Base-by-base conservation (phyloP, 495 filamentous ascomycete genomes). In the Hypomontagnella submonticulosa region DNA sequence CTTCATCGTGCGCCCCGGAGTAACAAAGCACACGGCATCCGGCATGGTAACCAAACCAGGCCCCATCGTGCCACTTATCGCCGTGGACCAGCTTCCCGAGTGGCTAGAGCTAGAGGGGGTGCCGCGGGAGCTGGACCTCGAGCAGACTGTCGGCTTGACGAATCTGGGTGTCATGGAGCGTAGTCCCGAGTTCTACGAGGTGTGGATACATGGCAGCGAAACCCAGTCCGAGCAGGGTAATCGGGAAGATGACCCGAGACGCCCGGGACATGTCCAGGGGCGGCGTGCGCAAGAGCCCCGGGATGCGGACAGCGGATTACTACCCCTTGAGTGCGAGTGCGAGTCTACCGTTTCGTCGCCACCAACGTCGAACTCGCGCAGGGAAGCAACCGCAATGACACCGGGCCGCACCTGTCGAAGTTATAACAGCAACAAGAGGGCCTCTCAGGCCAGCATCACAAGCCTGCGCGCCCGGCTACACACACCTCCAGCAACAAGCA, bases 21-120 rank as follows among this genome's bases (percentile, higher is more conserved):
- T 53, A 18, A 63, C 59, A 1, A 52, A 42, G 16, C 48, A 62
- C 41, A 63, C 59, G 10, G 56, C 52, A 0, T 61, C 59, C 1
- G 71, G 69, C 40, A 46, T 34, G 20, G 23, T 67, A 10, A 60
- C 66, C 7, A 33, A 1, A 1, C 73, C 66, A 0, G 75, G 76
- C 0, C 67, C 74, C 15, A 70, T 80, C 23, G 78, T 82, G 10
- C 81, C 80, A 0, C 75, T 83, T 15, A 70, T 83, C 16, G 71
- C 79, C 0, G 69, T 78, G 9, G 80, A 81, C 56, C 76, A 83
- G 62, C 76, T 84, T 0, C 81, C 79, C 0, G 70, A 69, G 4
- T 76, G 73, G 67, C 53, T 81, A 10, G 61, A 79, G 12, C 55
- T 82, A 15, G 46, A 73, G 15, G 76, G 73, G 10, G 61, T 77